phyloP scores from a whole-genome alignment of 2,329 filamentous ascomycete species.

The Alternaria metachromatica region DNA sequence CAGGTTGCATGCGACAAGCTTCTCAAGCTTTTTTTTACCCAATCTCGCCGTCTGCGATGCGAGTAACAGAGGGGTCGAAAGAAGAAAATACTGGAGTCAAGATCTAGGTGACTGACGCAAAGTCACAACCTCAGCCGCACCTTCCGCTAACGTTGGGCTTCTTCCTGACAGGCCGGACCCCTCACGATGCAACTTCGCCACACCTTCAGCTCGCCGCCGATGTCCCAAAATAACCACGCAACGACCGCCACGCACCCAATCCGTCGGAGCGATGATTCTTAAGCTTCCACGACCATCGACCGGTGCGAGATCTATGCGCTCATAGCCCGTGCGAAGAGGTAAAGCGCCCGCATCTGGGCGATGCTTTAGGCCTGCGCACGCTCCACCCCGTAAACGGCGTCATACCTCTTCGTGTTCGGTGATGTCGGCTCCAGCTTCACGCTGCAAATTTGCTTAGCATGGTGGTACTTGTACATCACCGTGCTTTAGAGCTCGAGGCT shows the following conservation, averaged over 20 bases:
- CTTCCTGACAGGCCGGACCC: neutral
- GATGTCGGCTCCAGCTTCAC: constrained; percentile 1
- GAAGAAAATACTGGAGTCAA: neutral
- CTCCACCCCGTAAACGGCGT: constrained; percentile 1
- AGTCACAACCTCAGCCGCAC: neutral
- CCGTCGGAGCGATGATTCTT: neutral
- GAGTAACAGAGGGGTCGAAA: neutral
- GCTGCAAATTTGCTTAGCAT: neutral
- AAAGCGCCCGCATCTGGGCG: constrained; percentile 1
- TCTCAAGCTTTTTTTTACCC: neutral
- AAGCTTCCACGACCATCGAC: neutral
- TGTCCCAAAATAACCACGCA: constrained; percentile 5
- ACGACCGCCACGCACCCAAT: neutral
- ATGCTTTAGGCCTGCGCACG: constrained; percentile 11
- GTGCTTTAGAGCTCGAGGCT: neutral
- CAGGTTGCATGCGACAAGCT: neutral
- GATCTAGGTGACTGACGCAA: neutral
- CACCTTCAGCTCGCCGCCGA: neutral
- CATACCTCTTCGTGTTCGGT: constrained; percentile 13
- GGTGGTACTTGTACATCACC: constrained; percentile 2
- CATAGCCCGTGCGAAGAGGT: neutral
- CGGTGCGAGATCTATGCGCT: neutral
- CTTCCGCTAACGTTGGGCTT: neutral
- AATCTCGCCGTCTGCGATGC: neutral
- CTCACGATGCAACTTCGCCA: neutral